Evolutionary conservation across 1,284 basidiomycete species (phyloP).

Genomic region (Fomitopsis pinicola): DNA sequence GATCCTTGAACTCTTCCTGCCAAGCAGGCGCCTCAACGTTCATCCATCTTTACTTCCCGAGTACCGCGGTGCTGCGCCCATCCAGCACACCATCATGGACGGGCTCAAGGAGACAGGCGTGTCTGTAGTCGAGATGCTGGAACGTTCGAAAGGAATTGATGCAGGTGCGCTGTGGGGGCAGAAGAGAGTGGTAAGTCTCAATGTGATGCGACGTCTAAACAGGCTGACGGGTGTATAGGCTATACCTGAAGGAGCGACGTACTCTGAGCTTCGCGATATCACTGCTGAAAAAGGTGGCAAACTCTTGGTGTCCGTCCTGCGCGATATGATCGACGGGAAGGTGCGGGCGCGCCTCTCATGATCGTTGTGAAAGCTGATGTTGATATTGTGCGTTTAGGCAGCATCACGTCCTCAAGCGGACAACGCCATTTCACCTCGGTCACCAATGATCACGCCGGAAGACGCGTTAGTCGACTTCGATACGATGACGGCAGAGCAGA

Average conservation of each 20-base stretch:
- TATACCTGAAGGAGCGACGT: conserved; percentile 47
- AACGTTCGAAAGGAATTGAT: conserved; percentile 55
- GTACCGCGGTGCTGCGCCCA: conserved; percentile 91
- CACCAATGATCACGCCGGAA: conserved; percentile 56
- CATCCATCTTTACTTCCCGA: conserved; percentile 88
- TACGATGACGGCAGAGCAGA: conserved; percentile 48
- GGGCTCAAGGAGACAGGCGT: conserved; percentile 64
- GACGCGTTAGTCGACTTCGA: conserved; percentile 58
- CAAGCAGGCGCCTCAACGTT: conserved; percentile 75
- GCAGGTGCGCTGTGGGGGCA: conserved; percentile 55
- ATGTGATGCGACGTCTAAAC: not conserved
- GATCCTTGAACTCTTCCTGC: conserved; percentile 65
- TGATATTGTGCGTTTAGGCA: conserved; percentile 32
- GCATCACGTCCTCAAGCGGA: conserved; percentile 40
- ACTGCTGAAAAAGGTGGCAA: conserved; percentile 67
- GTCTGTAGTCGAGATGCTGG: conserved; percentile 62
- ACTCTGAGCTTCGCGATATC: conserved; percentile 49
- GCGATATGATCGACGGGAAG: conserved; percentile 53
- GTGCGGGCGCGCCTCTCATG: conserved; percentile 29
- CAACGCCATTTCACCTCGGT: conserved; percentile 39
- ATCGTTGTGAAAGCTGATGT: not conserved
- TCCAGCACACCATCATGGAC: conserved; percentile 80
- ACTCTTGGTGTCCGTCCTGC: conserved; percentile 67
- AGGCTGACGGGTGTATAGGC: conserved; percentile 29
- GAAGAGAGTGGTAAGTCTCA: conserved; percentile 36